These are phyloP conservation scores for Spergularia azorica DNA, from an alignment of 179 eudicot genomes.

Conservation along the genomic window DNA sequence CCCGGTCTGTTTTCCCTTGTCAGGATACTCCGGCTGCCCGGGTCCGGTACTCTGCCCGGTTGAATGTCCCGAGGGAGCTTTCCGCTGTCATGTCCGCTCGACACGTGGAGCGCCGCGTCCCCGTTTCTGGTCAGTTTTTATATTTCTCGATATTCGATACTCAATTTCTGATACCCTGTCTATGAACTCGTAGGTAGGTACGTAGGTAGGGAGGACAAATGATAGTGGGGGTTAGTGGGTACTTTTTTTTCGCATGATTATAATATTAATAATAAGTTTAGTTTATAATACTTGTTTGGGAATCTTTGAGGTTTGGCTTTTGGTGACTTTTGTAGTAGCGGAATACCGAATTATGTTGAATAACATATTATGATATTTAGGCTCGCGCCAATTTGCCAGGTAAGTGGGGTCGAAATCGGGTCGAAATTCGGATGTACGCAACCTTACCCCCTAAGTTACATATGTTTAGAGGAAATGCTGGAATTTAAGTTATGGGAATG, in stretches of 20 bases:
- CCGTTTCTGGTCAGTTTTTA: slow-evolving; percentile 41
- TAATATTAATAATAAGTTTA: neutral
- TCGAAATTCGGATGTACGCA: too few relatives aligned
- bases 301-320: neutral
- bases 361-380: too few relatives aligned
- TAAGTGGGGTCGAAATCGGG: too few relatives aligned
- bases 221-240: too few relatives aligned
- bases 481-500: neutral
- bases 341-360: neutral
- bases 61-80: slow-evolving; percentile 60
- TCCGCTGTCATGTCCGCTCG: slow-evolving; percentile 82
- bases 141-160: too few relatives aligned
- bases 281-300: neutral
- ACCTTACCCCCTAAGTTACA: too few relatives aligned
- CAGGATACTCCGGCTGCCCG: slow-evolving; percentile 95
- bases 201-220: too few relatives aligned
- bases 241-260: too few relatives aligned
- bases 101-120: slow-evolving; percentile 65
- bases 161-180: neutral
- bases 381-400: too few relatives aligned
- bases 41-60: slow-evolving; percentile 49
- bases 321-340: neutral
- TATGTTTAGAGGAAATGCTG: too few relatives aligned
- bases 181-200: too few relatives aligned
- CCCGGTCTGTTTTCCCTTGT: slow-evolving; percentile 80